Conservation (phyloP, 495 filamentous ascomycete species). For the Penicillium bovifimosum region DNA sequence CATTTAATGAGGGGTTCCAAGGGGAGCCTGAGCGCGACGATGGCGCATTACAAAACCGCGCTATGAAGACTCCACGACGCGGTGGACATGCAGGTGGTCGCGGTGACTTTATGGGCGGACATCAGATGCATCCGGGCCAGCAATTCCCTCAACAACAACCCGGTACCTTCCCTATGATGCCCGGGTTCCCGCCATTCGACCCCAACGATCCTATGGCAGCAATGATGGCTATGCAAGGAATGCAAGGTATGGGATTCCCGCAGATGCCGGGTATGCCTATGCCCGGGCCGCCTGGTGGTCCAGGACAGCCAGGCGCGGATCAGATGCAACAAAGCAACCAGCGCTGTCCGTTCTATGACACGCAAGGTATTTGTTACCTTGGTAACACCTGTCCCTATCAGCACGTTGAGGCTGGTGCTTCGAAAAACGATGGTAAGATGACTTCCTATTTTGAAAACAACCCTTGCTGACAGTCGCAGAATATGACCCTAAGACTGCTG, state of each 20-base stretch:
- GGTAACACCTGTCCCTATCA: constrained; percentile 76
- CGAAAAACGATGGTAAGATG: constrained; percentile 45
- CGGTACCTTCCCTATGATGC: constrained; percentile 45
- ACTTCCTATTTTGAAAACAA: not conserved
- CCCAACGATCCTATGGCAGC: constrained; percentile 63
- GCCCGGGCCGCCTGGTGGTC: constrained; percentile 32
- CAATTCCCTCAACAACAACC: constrained; percentile 14
- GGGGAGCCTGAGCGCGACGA: constrained; percentile 44
- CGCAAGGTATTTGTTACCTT: constrained; percentile 76
- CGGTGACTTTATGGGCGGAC: constrained; percentile 41
- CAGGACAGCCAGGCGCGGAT: constrained; percentile 26
- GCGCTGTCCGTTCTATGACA: constrained; percentile 83
- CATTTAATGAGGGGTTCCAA: constrained; percentile 53
- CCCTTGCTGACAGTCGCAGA: constrained; percentile 45
- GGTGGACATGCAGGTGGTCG: constrained; percentile 52
- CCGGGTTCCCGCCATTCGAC: constrained; percentile 50
- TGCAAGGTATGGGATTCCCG: constrained; percentile 66
- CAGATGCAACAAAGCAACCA: constrained; percentile 39
- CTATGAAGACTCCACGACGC: constrained; percentile 69
- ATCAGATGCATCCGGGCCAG: constrained; percentile 11
- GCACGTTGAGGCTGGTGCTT: constrained; percentile 61
- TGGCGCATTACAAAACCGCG: constrained; percentile 44
- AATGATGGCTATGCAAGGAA: constrained; percentile 65
- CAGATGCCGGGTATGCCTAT: constrained; percentile 51
- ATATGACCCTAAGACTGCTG: constrained; percentile 78